These are phyloP conservation scores for Blepharisma japonicum DNA, from an alignment of 73 alveolate genomes.

Conservation along the genomic window DNA sequence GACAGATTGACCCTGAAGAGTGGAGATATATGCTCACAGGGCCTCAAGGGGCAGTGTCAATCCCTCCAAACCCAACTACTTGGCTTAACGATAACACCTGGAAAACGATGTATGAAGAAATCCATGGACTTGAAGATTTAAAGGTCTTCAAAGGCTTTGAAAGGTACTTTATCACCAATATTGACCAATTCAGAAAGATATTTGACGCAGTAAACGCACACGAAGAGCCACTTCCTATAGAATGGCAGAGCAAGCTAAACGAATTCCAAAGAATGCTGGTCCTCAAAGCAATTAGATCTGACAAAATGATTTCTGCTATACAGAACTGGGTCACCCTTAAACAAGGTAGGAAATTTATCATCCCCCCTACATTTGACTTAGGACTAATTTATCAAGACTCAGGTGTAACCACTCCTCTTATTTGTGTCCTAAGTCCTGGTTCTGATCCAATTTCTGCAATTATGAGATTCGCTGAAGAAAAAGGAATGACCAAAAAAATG, in stretches of 20 bases:
- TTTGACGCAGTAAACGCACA: conserved; percentile 92
- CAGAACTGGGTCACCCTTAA: conserved; percentile 89
- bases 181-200: conserved; percentile 72
- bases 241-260: conserved; percentile 89
- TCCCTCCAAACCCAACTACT: conserved; percentile 92
- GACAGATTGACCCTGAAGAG: conserved; percentile 59
- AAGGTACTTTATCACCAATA: conserved; percentile 70
- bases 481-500: conserved; percentile 95
- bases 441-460: conserved; percentile 99
- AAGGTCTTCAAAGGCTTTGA: conserved; percentile 89
- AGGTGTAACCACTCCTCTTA: conserved; percentile 96
- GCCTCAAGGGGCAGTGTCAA: conserved; percentile 90
- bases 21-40: conserved; percentile 96
- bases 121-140: conserved; percentile 80
- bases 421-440: conserved; percentile 98
- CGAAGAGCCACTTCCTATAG: conserved; percentile 87
- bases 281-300: conserved; percentile 93
- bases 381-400: conserved; percentile 97
- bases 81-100: conserved; percentile 98
- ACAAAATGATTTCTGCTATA: conserved; percentile 85
- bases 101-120: conserved; percentile 92
- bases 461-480: conserved; percentile 96
- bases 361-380: conserved; percentile 99
- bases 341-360: conserved; percentile 95
- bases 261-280: conserved; percentile 84